Evolutionary conservation across 2,329 filamentous ascomycete species (phyloP).

Genomic region (Aspergillus fumigatus): DNA sequence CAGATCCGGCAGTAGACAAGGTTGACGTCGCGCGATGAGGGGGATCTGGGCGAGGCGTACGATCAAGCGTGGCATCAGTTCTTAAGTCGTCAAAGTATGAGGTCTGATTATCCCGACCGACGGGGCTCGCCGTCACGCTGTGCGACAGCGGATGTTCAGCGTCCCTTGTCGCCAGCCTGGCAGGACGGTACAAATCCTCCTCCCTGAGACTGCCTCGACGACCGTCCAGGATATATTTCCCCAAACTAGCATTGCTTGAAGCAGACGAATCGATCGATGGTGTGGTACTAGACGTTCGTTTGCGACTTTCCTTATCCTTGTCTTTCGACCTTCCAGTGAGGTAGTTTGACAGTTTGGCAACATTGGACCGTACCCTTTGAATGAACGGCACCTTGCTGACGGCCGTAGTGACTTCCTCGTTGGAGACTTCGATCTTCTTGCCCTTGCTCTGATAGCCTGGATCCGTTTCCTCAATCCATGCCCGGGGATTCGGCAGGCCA

Average conservation of each 20-base stretch:
- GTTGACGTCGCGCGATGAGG: conserved; percentile 39
- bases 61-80: conserved; percentile 17
- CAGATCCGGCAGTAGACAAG: conserved; percentile 44
- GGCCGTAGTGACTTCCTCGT: conserved; percentile 80
- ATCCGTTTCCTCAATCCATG: conserved; percentile 94
- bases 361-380: conserved; percentile 74
- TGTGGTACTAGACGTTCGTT: conserved; percentile 51
- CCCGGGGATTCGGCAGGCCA: conserved; percentile 66
- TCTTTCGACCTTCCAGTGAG: conserved; percentile 41
- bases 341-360: conserved; percentile 63
- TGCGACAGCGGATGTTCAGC: conserved; percentile 71
- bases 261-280: conserved; percentile 52
- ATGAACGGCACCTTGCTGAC: conserved; percentile 86
- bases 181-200: conserved; percentile 50
- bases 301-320: conserved; percentile 41
- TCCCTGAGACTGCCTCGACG: conserved; percentile 56
- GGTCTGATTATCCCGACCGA: conserved; percentile 33
- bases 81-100: conserved; percentile 34
- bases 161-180: conserved; percentile 45
- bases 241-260: conserved; percentile 52
- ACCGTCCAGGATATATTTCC: conserved; percentile 46
- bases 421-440: conserved; percentile 86
- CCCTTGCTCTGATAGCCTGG: conserved; percentile 72
- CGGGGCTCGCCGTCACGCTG: conserved; percentile 67
- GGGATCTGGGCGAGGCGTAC: conserved; percentile 33